Evolutionary conservation across 2,329 filamentous ascomycete genomes (phyloP), one percentile per base, ranked within the genome.

Genomic region (Fusarium acutatum): DNA sequence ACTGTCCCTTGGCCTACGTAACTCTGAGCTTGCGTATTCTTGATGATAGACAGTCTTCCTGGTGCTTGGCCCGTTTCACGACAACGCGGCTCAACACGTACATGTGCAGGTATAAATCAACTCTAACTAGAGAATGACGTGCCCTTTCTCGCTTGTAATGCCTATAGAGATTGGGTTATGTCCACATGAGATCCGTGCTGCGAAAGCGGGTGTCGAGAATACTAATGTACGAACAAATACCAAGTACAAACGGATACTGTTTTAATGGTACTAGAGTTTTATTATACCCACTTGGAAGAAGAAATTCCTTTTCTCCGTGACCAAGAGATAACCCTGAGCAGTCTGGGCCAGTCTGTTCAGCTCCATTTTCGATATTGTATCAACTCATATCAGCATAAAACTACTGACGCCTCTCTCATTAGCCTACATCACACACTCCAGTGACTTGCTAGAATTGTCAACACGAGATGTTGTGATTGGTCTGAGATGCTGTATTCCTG

Each of bases 21-120:
- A 69, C 49, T 43, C 34, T 10, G 20, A 47, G 11, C 7, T 52
- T 65, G 67, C 37, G 52, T 54, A 17, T 49, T 38, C 44, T 38
- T 66, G 32, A 46, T 44, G 28, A 52, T 52, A 20, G 17, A 35
- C 17, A 20, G 52, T 38, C 30, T 54, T 32, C 35, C 28, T 32
- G 37, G 32, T 28, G 41, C 67, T 71, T 66, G 67, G 67, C 60
- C 49, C 28, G 67, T 71, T 71, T 70, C 67, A 70, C 60, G 41
- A 71, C 43, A 70, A 69, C 65, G 59, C 66, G 67, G 59, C 59
- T 70, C 53, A 54, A 70, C 60, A 46, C 53, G 53, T 66, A 70
- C 47, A 41, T 65, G 46, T 37, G 50, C 37, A 18, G 50, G n/a
- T 69, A 43, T 41, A 28, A 34, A 46, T 34, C 59, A 60, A 44